Base-by-base conservation (phyloP, 192 early-diverging fungal genomes). In the Nowakowskiella sp. region DNA sequence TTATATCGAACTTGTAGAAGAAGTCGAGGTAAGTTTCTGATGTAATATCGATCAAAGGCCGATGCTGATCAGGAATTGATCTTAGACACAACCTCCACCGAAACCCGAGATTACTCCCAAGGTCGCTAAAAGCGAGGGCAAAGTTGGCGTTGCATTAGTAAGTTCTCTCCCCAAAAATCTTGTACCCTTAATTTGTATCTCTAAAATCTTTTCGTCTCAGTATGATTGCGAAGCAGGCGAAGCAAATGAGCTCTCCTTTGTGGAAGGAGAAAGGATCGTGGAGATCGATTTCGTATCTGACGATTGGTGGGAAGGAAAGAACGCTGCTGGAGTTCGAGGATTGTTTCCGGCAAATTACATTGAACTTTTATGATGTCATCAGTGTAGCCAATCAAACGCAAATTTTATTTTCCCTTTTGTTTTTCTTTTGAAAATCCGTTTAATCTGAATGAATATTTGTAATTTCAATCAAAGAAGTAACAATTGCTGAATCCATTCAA, bases 241-340 rank as follows among this genome's bases (percentile, higher is more conserved):
- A 54, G 83, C 81, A 4, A 91, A 91, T 63, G 94, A 97, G 63
- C 68, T 97, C 22, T 72, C 80, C 4, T 93, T 97, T 59, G 28
- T 25, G 0, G 85, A 84, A 16, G 85, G 83, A 28, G 85, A 91
- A 16, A 34, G 62, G 2, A 91, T 97, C 53, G 71, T 66, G 2
- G 61, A 89, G 23, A 87, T 97, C 52, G 85, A 85, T 53, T 86
- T 85, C 61, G 81, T 85, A 0, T 81, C 78, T 8, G 85, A 88
- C 6, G 94, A 90, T 27, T 97, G 94, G 94, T 97, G 94, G 94
- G 78, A 83, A 54, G 94, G 94, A n/a, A 73, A 73, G 25, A 85
- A 81, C 49, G 70, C 85, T 47, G 81, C 85, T 59, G 88, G 88
- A 6, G 58, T 68, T 21, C 70, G 81, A 6, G 92, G 92, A 24